Percentiles rank a stretch among this genome's conserved stretches.
These are phyloP conservation scores for Planoprotostelium fungivorum DNA, from an alignment of 78 protist genomes.

Conservation along the genomic window DNA sequence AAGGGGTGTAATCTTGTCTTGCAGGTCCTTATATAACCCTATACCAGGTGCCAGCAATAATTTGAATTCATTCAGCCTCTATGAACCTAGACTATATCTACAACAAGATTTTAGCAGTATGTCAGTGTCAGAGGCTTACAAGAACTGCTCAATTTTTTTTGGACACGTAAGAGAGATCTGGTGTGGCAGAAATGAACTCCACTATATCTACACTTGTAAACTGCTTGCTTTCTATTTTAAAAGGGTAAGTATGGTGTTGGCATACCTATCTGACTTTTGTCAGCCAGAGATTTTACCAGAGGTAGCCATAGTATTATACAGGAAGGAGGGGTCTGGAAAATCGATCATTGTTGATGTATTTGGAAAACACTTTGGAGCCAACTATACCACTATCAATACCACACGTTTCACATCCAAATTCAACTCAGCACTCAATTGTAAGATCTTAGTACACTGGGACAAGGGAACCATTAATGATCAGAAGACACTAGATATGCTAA, in stretches of 20 bases:
- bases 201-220: neutral
- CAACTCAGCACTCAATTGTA: neutral
- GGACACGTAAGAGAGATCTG: neutral
- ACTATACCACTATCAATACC: neutral
- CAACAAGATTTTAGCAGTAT: neutral
- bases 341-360: neutral
- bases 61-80: neutral
- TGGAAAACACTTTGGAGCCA: neutral
- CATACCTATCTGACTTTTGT: neutral
- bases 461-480: neutral
- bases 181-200: neutral
- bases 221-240: neutral
- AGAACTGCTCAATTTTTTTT: neutral
- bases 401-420: neutral
- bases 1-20: too few species aligned
- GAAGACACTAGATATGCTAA: neutral
- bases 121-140: constrained; percentile 1
- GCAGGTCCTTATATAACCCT: too few species aligned
- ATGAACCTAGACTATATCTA: neutral
- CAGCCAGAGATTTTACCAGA: neutral
- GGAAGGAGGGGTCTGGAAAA: neutral
- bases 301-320: neutral
- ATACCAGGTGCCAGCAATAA: neutral
- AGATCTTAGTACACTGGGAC: neutral
- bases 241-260: neutral